A percentile compares a stretch with the other conserved stretches of the same genome.
phyloP scores from a whole-genome alignment of 768 basidiomycete genomes.

The Chalciporus sphaerocephalus region DNA sequence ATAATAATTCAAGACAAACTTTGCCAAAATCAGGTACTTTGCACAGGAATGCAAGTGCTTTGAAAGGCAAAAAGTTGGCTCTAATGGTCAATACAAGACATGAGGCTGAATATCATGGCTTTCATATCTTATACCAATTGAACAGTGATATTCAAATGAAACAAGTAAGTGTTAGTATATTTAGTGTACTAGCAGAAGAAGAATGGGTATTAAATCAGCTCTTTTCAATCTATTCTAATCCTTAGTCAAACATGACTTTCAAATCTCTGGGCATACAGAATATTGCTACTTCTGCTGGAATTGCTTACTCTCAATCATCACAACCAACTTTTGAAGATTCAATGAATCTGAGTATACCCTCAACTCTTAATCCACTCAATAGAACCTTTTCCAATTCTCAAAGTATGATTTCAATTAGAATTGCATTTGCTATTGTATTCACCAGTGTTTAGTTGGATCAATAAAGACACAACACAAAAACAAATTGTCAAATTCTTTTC shows the following conservation, averaged over 20 bases:
- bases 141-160: no score
- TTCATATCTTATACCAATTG: not conserved
- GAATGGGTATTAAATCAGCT: no score
- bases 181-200: no score
- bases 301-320: not conserved
- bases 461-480: not conserved
- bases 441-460: not conserved
- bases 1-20: not conserved
- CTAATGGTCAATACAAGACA: slow-evolving; percentile 22
- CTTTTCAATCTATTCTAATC: no score
- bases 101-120: not conserved
- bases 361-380: no score
- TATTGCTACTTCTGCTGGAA: not conserved
- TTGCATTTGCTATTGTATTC: not conserved
- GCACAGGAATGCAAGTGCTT: not conserved
- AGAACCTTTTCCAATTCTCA: no score
- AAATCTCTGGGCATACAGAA: no score
- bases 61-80: slow-evolving; percentile 5
- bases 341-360: no score
- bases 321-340: not conserved
- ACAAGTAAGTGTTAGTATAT: not conserved
- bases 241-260: no score
- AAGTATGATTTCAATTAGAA: not conserved
- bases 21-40: not conserved
- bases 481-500: not conserved